Evolutionary conservation across 2,329 filamentous ascomycete species (phyloP).

Genomic region (Cryphonectria nitschkei): DNA sequence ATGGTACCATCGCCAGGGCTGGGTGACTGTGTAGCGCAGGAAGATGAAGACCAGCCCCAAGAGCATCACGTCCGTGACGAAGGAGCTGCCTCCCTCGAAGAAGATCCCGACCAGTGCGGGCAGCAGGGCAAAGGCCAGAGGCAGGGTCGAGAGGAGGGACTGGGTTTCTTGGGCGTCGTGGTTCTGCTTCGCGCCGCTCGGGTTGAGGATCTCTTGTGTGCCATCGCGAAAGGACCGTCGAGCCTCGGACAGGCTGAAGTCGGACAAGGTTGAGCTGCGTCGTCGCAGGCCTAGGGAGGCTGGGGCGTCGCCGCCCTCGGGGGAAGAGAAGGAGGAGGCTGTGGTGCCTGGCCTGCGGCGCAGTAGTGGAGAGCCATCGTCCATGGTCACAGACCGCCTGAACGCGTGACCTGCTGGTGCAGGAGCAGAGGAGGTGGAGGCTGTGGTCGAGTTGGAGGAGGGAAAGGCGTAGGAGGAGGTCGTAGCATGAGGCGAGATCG

Average conservation of each 20-base stretch:
- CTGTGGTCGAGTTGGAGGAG: constrained; percentile 9
- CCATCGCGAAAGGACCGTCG: constrained; percentile 66
- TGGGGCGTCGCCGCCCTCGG: constrained; percentile 35
- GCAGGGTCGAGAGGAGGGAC: constrained; percentile 73
- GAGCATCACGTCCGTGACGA: constrained; percentile 85
- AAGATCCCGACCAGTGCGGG: constrained; percentile 84
- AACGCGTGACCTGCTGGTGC: constrained; percentile 42
- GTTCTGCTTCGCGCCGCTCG: constrained; percentile 44
- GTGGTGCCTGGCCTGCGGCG: constrained; percentile 33
- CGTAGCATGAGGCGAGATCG: constrained; percentile 19
- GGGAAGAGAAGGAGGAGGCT: constrained; percentile 30
- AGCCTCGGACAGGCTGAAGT: constrained; percentile 71
- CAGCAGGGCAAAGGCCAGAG: constrained; percentile 80
- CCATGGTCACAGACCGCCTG: constrained; percentile 47
- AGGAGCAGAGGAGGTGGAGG: constrained; percentile 14
- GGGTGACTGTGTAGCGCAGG: constrained; percentile 86
- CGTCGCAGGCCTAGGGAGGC: constrained; percentile 48
- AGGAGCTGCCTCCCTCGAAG: constrained; percentile 80
- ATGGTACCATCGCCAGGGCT: constrained; percentile 86
- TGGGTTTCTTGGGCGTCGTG: constrained; percentile 56
- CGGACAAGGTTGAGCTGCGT: constrained; percentile 78
- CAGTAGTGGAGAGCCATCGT: constrained; percentile 36
- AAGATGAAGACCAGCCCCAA: constrained; percentile 81
- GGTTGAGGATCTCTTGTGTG: constrained; percentile 69
- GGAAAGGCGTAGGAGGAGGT: constrained; percentile 20